These are phyloP conservation scores for Amoebophrya sp. DNA, from an alignment of 169 alveolate genomes.

Conservation along the genomic window DNA sequence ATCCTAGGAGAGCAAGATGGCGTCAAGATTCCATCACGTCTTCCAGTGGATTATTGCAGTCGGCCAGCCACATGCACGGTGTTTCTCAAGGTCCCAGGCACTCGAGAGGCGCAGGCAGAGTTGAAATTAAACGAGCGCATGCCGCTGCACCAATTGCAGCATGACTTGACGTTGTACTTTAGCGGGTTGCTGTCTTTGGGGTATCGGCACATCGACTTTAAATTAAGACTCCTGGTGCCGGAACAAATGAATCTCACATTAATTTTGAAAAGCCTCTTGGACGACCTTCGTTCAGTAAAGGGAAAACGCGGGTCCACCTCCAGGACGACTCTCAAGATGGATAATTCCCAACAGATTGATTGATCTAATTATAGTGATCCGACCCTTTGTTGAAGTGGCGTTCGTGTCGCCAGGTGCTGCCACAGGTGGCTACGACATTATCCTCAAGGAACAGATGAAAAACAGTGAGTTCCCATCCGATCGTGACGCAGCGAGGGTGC, in stretches of 20 bases:
- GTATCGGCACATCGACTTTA: not conserved
- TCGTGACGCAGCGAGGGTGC: not conserved
- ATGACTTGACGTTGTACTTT: not conserved
- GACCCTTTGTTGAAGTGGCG: not conserved
- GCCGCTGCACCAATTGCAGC: not conserved
- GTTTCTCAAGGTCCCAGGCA: not conserved
- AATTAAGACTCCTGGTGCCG: too few species aligned
- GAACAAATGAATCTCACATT: too few species aligned
- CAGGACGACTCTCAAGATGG: too few species aligned
- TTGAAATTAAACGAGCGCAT: not conserved
- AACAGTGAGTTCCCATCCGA: not conserved
- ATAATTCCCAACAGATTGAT: too few species aligned
- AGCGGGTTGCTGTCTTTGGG: not conserved
- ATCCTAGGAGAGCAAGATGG: not conserved
- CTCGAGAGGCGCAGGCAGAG: not conserved
- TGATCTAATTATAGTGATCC: too few species aligned
- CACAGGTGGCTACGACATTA: not conserved
- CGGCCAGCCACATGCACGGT: not conserved
- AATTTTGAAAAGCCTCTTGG: too few species aligned
- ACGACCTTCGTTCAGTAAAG: too few species aligned
- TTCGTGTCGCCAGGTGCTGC: not conserved
- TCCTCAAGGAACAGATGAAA: not conserved
- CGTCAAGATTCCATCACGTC: not conserved
- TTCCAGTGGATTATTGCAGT: not conserved
- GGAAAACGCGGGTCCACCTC: too few species aligned